phyloP scores from a whole-genome alignment of 352 stramenopile species.

The Pythium sp. region DNA sequence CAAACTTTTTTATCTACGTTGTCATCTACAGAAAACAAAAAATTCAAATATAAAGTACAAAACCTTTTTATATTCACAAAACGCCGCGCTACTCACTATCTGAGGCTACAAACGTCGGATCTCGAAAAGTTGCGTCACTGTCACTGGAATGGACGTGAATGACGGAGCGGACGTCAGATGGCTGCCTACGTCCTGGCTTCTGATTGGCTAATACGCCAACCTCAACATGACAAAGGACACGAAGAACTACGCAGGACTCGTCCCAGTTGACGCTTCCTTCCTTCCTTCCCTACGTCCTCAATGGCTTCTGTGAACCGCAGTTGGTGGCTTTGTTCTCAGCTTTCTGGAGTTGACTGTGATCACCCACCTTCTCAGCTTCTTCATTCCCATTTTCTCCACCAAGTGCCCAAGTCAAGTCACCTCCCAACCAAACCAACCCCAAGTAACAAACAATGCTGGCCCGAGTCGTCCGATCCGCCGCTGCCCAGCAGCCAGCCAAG shows the following conservation, averaged over 20 bases:
- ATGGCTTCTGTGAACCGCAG: too few relatives aligned
- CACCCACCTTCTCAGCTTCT: not conserved
- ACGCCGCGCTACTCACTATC: not conserved
- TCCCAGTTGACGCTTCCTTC: not conserved
- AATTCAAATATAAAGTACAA: not conserved
- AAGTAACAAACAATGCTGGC: not conserved
- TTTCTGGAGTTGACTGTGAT: not conserved
- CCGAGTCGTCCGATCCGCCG: not conserved
- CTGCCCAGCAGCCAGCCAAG: not conserved
- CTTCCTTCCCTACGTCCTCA: not conserved
- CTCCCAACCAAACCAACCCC: not conserved
- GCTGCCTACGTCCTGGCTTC: not conserved
- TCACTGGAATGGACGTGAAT: not conserved
- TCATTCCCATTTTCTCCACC: not conserved
- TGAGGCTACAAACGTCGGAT: not conserved
- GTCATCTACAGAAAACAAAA: not conserved
- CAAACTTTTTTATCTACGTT: not conserved
- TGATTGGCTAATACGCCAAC: not conserved
- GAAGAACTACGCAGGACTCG: not conserved
- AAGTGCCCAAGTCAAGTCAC: not conserved
- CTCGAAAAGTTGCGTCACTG: not conserved
- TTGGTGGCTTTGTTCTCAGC: not conserved
- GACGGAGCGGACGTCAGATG: conserved; percentile 1
- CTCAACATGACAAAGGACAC: not conserved
- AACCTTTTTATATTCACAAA: not conserved